Conservation (phyloP, 495 filamentous ascomycete genomes). For the Lasiosphaeris hirsuta region DNA sequence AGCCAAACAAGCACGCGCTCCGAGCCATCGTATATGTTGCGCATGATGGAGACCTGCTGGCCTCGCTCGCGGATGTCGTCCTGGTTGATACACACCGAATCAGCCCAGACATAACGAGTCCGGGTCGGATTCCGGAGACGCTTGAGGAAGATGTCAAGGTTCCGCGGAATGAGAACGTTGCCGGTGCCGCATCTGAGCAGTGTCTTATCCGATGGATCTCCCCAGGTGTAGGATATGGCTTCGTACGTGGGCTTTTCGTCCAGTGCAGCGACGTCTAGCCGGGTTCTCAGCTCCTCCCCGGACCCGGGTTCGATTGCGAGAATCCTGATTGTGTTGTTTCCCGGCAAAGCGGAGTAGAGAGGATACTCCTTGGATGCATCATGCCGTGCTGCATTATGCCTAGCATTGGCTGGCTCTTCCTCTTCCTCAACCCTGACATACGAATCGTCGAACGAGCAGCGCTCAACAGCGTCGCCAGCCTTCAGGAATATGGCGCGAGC, state of each 20-base stretch:
- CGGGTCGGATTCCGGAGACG: constrained; percentile 4
- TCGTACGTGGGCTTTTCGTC: constrained; percentile 14
- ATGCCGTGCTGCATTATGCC: not conserved
- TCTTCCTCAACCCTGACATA: constrained; percentile 6
- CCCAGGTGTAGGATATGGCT: constrained; percentile 23
- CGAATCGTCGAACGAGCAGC: constrained; percentile 8
- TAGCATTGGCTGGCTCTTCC: not conserved
- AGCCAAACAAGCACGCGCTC: constrained; percentile 17
- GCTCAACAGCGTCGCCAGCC: constrained; percentile 11
- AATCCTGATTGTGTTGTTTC: constrained; percentile 8
- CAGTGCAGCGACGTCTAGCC: constrained; percentile 6
- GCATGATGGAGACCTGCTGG: constrained; percentile 26
- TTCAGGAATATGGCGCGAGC: constrained; percentile 12
- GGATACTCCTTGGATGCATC: not conserved
- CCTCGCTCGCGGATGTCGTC: constrained; percentile 22
- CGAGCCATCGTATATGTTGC: constrained; percentile 13
- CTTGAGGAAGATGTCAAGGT: constrained; percentile 8
- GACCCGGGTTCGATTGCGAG: constrained; percentile 7
- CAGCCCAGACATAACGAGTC: constrained; percentile 18
- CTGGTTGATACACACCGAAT: constrained; percentile 30
- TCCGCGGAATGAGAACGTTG: constrained; percentile 10
- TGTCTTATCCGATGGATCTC: constrained; percentile 11
- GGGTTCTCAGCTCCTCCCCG: not conserved
- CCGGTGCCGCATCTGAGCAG: constrained; percentile 6
- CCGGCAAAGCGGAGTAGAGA: constrained; percentile 11